Conservation (phyloP, 257 asterid species). For the Scutellaria galericulata region DNA sequence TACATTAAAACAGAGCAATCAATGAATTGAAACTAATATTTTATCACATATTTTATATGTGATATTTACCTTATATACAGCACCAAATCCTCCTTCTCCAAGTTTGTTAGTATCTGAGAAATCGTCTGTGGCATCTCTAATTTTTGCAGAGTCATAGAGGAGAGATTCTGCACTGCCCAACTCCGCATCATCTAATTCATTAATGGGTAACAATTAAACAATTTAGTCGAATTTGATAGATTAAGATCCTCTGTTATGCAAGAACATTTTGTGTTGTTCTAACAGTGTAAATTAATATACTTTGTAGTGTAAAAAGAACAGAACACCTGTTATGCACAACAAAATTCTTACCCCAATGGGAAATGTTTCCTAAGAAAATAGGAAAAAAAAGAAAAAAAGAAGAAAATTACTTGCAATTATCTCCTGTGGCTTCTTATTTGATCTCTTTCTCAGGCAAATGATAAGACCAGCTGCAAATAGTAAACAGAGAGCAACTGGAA, state of each 20-base stretch:
- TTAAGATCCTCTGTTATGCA: not conserved
- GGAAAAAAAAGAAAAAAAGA: too few relatives aligned
- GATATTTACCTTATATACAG: conserved; percentile 37
- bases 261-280: too few relatives aligned
- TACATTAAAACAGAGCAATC: too few relatives aligned
- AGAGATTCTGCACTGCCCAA: conserved; percentile 27
- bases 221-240: not conserved
- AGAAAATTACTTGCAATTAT: not conserved
- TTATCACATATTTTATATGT: too few relatives aligned
- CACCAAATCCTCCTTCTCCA: conserved; percentile 46
- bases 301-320: too few relatives aligned
- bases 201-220: not conserved
- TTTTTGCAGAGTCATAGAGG: conserved; percentile 28
- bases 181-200: conserved; percentile 9
- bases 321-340: too few relatives aligned
- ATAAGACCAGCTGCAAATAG: not conserved
- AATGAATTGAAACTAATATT: too few relatives aligned
- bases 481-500: too few relatives aligned
- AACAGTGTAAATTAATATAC: not conserved
- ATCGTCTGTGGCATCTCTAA: conserved; percentile 37
- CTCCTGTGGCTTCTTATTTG: not conserved
- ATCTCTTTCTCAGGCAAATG: conserved; percentile 18
- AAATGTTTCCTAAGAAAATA: too few relatives aligned
- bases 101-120: conserved; percentile 36
- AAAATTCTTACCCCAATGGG: not conserved